Evolutionary conservation across 73 alveolate genomes (phyloP).

Genomic region (Tetrahymena elliotti): DNA sequence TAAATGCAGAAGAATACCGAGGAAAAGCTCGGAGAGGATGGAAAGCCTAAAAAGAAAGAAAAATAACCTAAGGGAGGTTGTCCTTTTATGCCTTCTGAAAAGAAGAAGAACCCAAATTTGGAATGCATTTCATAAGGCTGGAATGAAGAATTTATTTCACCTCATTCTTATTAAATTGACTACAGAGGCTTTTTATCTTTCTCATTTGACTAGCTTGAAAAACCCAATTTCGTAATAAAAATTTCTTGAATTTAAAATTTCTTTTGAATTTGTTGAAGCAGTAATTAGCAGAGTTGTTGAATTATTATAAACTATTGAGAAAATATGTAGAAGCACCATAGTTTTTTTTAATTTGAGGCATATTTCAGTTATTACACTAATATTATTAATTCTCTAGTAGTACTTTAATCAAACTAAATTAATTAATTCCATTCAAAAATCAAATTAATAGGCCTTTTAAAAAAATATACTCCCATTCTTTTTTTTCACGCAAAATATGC

Average conservation of each 20-base stretch:
- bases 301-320: background rate
- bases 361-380: background rate
- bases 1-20: slow-evolving; percentile 8
- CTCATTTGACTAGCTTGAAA: slow-evolving; percentile 32
- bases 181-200: slow-evolving; percentile 33
- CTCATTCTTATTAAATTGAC: slow-evolving; percentile 29
- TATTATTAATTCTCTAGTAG: background rate
- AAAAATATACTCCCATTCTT: background rate
- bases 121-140: slow-evolving; percentile 12
- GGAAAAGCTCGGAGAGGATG: slow-evolving; percentile 33
- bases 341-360: background rate
- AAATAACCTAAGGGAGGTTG: slow-evolving; percentile 44
- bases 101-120: slow-evolving; percentile 29
- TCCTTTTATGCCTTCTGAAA: slow-evolving; percentile 41
- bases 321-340: background rate
- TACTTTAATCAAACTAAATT: background rate
- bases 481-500: background rate
- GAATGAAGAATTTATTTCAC: slow-evolving; percentile 25
- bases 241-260: background rate
- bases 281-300: background rate
- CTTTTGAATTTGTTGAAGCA: background rate
- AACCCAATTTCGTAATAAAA: background rate
- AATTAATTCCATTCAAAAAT: background rate
- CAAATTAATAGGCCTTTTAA: background rate
- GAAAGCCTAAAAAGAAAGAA: slow-evolving; percentile 33